Evolutionary conservation across 179 eudicot genomes (phyloP).

Genomic region (Dionaea muscipula): DNA sequence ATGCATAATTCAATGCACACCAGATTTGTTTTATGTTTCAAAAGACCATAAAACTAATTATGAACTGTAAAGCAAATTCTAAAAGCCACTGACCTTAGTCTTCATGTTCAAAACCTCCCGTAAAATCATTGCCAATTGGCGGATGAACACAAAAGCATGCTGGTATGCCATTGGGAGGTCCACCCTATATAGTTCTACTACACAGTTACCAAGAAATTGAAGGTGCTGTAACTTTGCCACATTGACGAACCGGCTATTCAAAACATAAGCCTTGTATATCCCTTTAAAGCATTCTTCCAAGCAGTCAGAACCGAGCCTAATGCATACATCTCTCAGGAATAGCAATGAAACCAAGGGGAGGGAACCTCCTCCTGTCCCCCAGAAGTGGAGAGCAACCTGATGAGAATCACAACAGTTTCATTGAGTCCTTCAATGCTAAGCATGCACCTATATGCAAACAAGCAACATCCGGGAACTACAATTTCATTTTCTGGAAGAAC

Average conservation of each 20-base stretch:
- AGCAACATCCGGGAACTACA: too few species aligned
- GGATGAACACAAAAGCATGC: constrained; percentile 73
- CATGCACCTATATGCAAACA: too few species aligned
- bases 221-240: constrained; percentile 71
- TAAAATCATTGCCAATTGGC: constrained; percentile 79
- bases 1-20: neutral
- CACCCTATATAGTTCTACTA: constrained; percentile 57
- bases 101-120: constrained; percentile 54
- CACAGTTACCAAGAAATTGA: constrained; percentile 72
- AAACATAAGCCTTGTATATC: constrained; percentile 77
- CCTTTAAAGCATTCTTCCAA: constrained; percentile 85
- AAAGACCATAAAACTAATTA: neutral
- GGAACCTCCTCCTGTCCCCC: constrained; percentile 91
- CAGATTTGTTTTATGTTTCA: neutral
- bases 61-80: neutral
- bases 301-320: constrained; percentile 81
- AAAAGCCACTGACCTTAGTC: constrained; percentile 31
- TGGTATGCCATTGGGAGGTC: constrained; percentile 81
- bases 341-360: constrained; percentile 67
- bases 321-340: constrained; percentile 68
- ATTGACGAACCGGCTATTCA: constrained; percentile 68
- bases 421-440: neutral
- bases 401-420: constrained; percentile 13
- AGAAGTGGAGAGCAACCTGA: constrained; percentile 84
- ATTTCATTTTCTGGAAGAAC: too few species aligned